Percentiles rank a stretch among this genome's conserved stretches.
Conservation (phyloP, 371 early-diverging fungal species). For the Mucor indicus region DNA sequence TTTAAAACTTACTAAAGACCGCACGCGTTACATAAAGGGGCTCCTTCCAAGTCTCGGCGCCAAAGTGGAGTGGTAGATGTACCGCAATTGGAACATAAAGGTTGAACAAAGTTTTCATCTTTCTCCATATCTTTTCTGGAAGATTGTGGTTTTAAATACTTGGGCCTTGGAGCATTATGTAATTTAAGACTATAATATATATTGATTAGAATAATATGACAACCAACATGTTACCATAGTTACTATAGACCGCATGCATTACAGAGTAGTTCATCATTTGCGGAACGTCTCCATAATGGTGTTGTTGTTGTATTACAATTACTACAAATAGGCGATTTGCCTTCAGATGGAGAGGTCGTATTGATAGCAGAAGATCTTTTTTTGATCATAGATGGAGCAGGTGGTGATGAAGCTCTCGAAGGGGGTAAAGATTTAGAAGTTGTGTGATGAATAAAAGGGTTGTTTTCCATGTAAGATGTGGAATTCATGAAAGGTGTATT, state of each 20-base stretch:
- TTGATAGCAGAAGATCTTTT: background rate
- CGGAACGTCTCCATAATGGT: constrained; percentile 93
- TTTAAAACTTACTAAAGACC: constrained; percentile 89
- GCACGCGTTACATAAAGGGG: constrained; percentile 92
- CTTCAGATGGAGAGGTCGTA: constrained; percentile 8
- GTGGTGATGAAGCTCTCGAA: constrained; percentile 18
- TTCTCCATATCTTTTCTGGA: constrained; percentile 23
- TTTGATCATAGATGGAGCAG: background rate
- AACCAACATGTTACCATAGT: too few species aligned
- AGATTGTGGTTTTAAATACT: constrained; percentile 30
- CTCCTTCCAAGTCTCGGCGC: constrained; percentile 82
- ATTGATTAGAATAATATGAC: background rate
- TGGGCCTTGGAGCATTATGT: constrained; percentile 70
- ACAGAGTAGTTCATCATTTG: constrained; percentile 79
- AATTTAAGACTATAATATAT: constrained; percentile 45
- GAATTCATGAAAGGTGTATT: constrained; percentile 10
- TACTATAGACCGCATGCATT: constrained; percentile 94
- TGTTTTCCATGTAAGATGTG: background rate
- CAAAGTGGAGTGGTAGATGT: constrained; percentile 92
- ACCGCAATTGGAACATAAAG: constrained; percentile 81
- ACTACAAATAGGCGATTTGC: constrained; percentile 52
- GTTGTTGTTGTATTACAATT: constrained; percentile 91
- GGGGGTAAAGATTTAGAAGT: constrained; percentile 21
- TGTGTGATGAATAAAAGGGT: background rate
- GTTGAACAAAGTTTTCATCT: constrained; percentile 36